Base-by-base conservation (phyloP, 305 asterid species). In the Stenogyne calaminthoides region DNA sequence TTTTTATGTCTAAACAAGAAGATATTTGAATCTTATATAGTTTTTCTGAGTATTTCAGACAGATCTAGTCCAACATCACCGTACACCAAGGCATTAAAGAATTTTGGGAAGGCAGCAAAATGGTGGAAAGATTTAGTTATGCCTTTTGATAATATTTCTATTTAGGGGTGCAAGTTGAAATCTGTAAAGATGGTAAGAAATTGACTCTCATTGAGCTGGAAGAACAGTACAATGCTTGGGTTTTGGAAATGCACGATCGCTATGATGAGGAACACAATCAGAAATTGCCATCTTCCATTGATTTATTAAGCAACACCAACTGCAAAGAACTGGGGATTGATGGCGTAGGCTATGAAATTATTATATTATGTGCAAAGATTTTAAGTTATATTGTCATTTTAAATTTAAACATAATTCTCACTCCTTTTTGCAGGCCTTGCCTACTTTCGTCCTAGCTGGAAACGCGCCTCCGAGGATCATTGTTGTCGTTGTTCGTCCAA, bases 21-120 rank as follows among this genome's bases (percentile, higher is more conserved):
- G n/a, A 66, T 4, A 44, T 56, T 34, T 56, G 25, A 74, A 12
- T n/a, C n/a, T 63, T 57, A 16, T 34, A 8, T 58, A 18, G 5
- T 64, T 67, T 74, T 62, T 65, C 52, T 46, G 29, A 67, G 46
- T 69, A 49, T 72, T 64, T 34, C 84, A 92, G 97, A 89, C 91
- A 6, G 90, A 92, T 80, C 80, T 89, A 65, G 93, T 92, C 5
- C 88, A 84, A 49, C 85, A 80, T 52, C 89, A 87, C 72, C 89
- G 0, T 87, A 69, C 81, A 89, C 91, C 80, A 70, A 79, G 67
- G 92, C 90, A 34, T 72, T 92, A 67, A 88, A 82, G 88, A 84
- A 75, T 69, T 84, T 92, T 79, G 96, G 96, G 59, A 77, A 80
- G 75, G 78, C 69, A 77, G 51, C 60, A 12, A 49, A 72, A 27